Base-by-base conservation (phyloP, 768 basidiomycete genomes). In the Termitomyces sp. region DNA sequence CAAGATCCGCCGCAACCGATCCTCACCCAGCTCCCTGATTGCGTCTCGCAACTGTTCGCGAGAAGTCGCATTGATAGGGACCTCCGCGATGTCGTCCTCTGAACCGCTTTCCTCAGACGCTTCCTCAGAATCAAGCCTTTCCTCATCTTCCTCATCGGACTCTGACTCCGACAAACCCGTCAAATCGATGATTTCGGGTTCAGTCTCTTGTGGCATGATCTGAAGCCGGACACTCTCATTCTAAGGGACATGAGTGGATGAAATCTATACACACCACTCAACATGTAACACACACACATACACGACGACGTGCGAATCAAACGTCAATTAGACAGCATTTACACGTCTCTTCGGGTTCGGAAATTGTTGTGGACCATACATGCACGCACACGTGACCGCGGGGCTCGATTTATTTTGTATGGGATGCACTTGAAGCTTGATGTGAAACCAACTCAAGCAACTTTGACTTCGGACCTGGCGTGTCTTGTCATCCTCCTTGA, bases 171-270 rank as follows among this genome's bases (percentile, higher is more conserved):
- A 69, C 38, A 74, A 64, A 15, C 67, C 70, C 17, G 77, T 78
- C 57, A 78, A 63, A 66, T 78, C 77, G 60, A 78, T 78, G 45
- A 78, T 62, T 64, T 74, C 73, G 47, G 65, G 63, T 56, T 63
- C 65, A 40, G 55, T 59, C 44, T 61, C 59, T 37, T 56, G 54
- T 55, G 58, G 56, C 61, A 68, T 69, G 59, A 60, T 64, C 66
- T 67, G 47, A 52, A 50, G 46, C 52, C 53, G 37, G 46, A 57
- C 34, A 51, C 60, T 49, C 35, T 46, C 45, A 54, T 52, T 52
- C 35, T 24, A 19, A 12, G 48, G 38, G 40, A 9, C 7, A n/a
- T 5, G 37, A 41, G 40, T 54, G 26, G 5, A 28, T 34, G 41
- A 40, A 53, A 43, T 54, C 15, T 15, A 50, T 42, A 51, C 52